Conservation (phyloP, 306 rosid species). For the Medicago lupulina region DNA sequence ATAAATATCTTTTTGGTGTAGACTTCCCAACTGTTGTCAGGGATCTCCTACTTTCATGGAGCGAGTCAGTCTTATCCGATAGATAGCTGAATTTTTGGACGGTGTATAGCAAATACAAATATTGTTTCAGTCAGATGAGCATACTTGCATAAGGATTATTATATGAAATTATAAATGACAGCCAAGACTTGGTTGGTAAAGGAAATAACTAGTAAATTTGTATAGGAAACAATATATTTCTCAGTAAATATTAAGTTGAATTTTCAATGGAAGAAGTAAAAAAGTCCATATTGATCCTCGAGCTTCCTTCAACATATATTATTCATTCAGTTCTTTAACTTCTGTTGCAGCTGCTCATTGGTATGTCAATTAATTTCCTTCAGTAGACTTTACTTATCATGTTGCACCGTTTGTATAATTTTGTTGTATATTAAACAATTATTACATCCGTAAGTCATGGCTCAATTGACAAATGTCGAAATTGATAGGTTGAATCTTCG, state of each 20-base stretch:
- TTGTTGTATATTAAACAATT: background rate
- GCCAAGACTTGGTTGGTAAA: constrained; percentile 41
- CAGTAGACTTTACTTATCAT: background rate
- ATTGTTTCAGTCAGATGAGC: constrained; percentile 47
- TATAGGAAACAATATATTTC: constrained; percentile 43
- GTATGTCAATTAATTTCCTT: background rate
- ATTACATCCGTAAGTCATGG: too few species aligned
- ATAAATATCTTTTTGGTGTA: constrained; percentile 44
- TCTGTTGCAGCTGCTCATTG: background rate
- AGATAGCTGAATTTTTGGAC: constrained; percentile 56
- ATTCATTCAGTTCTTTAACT: background rate
- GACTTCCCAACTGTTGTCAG: constrained; percentile 79
- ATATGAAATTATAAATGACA: constrained; percentile 40
- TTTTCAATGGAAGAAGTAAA: constrained; percentile 29
- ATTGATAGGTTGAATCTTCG: too few species aligned
- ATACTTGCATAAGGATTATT: constrained; percentile 37
- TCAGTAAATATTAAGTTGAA: constrained; percentile 34
- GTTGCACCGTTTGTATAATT: background rate
- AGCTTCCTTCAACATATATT: background rate
- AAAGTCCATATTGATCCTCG: background rate
- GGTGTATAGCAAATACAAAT: constrained; percentile 42
- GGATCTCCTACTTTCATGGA: constrained; percentile 94
- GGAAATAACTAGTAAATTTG: constrained; percentile 28
- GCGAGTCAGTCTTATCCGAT: constrained; percentile 71
- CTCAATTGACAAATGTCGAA: too few species aligned